Evolutionary conservation across 441 rosid species (phyloP).

Genomic region (Mallotus repandus): DNA sequence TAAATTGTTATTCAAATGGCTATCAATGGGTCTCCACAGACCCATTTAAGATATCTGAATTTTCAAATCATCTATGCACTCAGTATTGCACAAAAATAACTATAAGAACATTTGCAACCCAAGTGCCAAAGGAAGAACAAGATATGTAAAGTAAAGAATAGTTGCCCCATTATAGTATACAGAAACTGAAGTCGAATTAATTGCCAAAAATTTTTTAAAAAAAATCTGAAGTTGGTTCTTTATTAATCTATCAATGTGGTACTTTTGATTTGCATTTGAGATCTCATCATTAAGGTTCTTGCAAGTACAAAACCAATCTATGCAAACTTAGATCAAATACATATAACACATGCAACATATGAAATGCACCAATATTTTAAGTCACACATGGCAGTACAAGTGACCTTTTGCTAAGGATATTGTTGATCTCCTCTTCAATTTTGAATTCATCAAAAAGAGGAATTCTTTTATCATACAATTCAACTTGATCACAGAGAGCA

Average conservation of each 20-base stretch:
- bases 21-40: not conserved
- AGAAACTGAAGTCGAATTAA: not conserved
- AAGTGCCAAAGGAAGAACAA: not conserved
- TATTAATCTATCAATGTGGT: not conserved
- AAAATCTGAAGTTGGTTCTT: not conserved
- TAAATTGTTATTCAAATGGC: not conserved
- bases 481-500: conserved; percentile 87
- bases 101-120: not conserved
- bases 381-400: not conserved
- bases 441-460: conserved; percentile 88
- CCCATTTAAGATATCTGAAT: not conserved
- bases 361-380: not conserved
- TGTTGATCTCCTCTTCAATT: conserved; percentile 84
- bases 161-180: not conserved
- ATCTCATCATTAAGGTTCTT: not conserved
- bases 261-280: not conserved
- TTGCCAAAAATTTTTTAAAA: not conserved
- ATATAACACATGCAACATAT: not conserved
- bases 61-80: conserved; percentile 1
- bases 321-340: not conserved
- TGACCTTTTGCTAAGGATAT: conserved; percentile 86
- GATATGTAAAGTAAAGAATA: not conserved
- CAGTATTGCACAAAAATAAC: not conserved
- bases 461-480: conserved; percentile 65
- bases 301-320: not conserved